These are phyloP conservation scores for Vigna trinervia DNA, from an alignment of 306 rosid species.

Conservation along the genomic window DNA sequence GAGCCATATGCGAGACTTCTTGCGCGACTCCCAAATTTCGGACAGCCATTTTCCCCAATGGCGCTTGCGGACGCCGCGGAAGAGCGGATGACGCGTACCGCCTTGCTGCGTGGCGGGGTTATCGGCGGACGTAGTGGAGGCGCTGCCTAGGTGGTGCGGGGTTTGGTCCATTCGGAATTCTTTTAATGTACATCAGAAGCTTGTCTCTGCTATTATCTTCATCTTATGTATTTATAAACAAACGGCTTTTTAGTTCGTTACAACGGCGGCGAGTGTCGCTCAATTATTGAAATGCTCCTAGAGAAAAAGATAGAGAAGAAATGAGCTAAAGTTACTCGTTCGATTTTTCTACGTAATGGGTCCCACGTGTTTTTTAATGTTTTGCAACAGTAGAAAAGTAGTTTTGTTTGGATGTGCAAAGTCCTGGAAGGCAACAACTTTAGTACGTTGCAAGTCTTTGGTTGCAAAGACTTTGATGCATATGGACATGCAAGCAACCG, in stretches of 20 bases:
- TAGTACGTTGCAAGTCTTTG: too few relatives aligned
- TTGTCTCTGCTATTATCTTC: neutral
- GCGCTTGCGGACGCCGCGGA: slow-evolving; percentile 79
- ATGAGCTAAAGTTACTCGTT: slow-evolving; percentile 1
- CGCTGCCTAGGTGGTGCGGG: slow-evolving; percentile 23
- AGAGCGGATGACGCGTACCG: slow-evolving; percentile 76
- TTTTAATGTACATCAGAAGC: neutral
- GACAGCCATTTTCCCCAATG: slow-evolving; percentile 97
- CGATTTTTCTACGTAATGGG: slow-evolving; percentile 49
- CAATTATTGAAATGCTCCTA: slow-evolving; percentile 43
- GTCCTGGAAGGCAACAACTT: too few relatives aligned
- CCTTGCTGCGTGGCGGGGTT: neutral
- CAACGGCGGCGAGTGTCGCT: neutral
- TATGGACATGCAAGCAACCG: too few relatives aligned
- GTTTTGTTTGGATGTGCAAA: too few relatives aligned
- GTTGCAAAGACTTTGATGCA: too few relatives aligned
- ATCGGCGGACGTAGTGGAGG: neutral
- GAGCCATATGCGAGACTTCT: slow-evolving; percentile 86
- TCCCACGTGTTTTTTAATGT: too few relatives aligned
- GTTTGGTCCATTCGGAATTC: slow-evolving; percentile 52
- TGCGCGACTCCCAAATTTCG: slow-evolving; percentile 80
- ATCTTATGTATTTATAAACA: slow-evolving; percentile 31
- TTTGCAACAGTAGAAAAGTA: too few relatives aligned
- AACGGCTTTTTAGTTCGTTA: neutral
- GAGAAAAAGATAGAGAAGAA: too few relatives aligned